Evolutionary conservation across 176 grass and related monocot species (phyloP).

Genomic region (Zizania latifolia): DNA sequence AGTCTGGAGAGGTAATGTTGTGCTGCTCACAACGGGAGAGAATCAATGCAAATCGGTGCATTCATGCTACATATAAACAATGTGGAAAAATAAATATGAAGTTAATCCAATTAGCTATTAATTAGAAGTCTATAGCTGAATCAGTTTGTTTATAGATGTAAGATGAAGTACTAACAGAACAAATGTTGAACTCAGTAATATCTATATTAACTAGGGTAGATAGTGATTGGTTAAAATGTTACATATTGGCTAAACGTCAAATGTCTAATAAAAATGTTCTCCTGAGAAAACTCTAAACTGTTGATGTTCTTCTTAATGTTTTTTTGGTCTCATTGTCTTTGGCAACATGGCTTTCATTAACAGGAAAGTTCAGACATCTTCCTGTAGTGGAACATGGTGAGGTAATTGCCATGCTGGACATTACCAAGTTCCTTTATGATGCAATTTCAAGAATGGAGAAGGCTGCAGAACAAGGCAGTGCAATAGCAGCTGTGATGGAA

Average conservation of each 20-base stretch:
- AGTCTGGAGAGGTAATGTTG: not conserved
- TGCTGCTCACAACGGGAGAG: not conserved
- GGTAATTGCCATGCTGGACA: slow-evolving; percentile 82
- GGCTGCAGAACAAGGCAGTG: slow-evolving; percentile 71
- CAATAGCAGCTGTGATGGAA: slow-evolving; percentile 70
- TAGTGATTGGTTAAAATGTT: not conserved
- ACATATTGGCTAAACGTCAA: not conserved
- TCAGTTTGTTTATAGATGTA: not conserved
- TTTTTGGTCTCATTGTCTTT: not conserved
- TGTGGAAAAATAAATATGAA: not conserved
- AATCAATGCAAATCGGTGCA: not conserved
- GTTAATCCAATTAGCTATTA: not conserved
- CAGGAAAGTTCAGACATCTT: slow-evolving; percentile 94
- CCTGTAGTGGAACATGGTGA: slow-evolving; percentile 75
- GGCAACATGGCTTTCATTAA: not conserved
- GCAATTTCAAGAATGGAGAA: slow-evolving; percentile 89
- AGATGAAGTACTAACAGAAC: not conserved
- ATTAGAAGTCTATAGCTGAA: not conserved
- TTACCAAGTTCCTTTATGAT: slow-evolving; percentile 75
- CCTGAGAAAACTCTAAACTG: too few species aligned
- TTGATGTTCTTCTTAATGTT: not conserved
- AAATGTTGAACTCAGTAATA: not conserved
- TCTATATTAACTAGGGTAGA: not conserved
- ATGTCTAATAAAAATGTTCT: not conserved
- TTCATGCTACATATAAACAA: not conserved